Percentiles rank a stretch among this genome's conserved stretches.
Conservation (phyloP, 2,329 filamentous ascomycete species). For the Fusarium udum region DNA sequence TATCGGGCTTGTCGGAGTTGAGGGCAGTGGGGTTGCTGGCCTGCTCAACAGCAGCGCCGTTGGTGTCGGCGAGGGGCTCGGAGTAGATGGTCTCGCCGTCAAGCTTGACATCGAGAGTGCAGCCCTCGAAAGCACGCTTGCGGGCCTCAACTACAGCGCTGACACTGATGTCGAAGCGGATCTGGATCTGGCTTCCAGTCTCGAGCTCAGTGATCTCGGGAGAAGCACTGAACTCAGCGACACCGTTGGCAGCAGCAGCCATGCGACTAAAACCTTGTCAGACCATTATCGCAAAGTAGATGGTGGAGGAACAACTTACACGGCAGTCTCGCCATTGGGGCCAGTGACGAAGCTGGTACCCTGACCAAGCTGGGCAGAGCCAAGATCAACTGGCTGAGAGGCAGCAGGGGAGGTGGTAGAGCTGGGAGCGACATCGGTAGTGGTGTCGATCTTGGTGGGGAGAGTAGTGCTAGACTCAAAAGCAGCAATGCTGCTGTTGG, state of each 20-base stretch:
- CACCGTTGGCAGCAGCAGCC: background rate
- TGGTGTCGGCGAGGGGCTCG: background rate
- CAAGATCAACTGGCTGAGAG: background rate
- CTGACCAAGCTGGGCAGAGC: accelerated
- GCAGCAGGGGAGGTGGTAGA: background rate
- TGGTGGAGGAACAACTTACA: background rate
- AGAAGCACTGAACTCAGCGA: background rate
- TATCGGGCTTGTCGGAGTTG: background rate
- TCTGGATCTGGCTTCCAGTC: background rate
- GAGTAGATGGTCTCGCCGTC: background rate
- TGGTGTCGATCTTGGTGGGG: background rate
- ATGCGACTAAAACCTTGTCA: background rate
- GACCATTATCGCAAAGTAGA: too few species aligned
- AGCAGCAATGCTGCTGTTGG: slow-evolving; percentile 15
- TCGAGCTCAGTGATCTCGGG: background rate
- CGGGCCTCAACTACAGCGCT: accelerated
- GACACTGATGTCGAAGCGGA: background rate
- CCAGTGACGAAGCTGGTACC: background rate
- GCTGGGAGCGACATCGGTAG: background rate
- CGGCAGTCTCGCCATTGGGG: background rate
- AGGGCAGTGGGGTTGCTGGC: accelerated
- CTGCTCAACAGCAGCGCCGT: background rate
- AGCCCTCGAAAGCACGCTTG: slow-evolving; percentile 18
- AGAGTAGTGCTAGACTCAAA: background rate
- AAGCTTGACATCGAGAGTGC: background rate